These are phyloP conservation scores for Sclerotinia glacialis DNA, from an alignment of 2,329 filamentous ascomycete genomes.

Conservation along the genomic window DNA sequence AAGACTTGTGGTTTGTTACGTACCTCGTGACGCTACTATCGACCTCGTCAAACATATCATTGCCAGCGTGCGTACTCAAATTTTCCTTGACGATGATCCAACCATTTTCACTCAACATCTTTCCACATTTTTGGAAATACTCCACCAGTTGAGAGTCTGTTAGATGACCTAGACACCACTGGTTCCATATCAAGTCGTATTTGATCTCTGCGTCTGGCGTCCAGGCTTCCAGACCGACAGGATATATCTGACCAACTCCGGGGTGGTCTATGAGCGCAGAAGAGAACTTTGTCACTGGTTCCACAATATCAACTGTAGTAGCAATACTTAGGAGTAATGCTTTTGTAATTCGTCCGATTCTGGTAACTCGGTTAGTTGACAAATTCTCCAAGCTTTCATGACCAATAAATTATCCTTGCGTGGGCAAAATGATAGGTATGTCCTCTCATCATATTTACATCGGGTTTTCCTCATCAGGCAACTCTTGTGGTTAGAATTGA, in stretches of 20 bases:
- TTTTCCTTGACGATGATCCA: slow-evolving; percentile 73
- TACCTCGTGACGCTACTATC: slow-evolving; percentile 76
- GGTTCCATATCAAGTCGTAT: slow-evolving; percentile 85
- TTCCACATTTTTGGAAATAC: slow-evolving; percentile 62
- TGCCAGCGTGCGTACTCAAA: slow-evolving; percentile 46
- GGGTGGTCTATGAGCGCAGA: slow-evolving; percentile 54
- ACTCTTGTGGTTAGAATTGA: too few species aligned
- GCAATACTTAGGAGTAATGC: slow-evolving; percentile 71
- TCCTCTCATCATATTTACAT: too few species aligned
- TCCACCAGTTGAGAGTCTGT: slow-evolving; percentile 68
- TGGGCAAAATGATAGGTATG: too few species aligned
- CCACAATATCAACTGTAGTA: slow-evolving; percentile 74
- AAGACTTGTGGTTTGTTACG: slow-evolving; percentile 1
- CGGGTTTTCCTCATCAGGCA: too few species aligned
- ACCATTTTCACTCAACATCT: slow-evolving; percentile 51
- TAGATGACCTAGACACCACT: slow-evolving; percentile 86
- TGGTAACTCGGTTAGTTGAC: slow-evolving; percentile 35
- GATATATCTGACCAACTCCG: slow-evolving; percentile 63
- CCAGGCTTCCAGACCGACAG: slow-evolving; percentile 74
- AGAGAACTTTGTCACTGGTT: slow-evolving; percentile 82
- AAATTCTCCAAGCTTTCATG: background rate
- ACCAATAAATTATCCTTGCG: background rate
- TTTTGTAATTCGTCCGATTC: slow-evolving; percentile 80
- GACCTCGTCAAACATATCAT: slow-evolving; percentile 70
- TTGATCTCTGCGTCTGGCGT: slow-evolving; percentile 43